Evolutionary conservation across 169 alveolate species (phyloP).

Genomic region (Neospora caninum): DNA sequence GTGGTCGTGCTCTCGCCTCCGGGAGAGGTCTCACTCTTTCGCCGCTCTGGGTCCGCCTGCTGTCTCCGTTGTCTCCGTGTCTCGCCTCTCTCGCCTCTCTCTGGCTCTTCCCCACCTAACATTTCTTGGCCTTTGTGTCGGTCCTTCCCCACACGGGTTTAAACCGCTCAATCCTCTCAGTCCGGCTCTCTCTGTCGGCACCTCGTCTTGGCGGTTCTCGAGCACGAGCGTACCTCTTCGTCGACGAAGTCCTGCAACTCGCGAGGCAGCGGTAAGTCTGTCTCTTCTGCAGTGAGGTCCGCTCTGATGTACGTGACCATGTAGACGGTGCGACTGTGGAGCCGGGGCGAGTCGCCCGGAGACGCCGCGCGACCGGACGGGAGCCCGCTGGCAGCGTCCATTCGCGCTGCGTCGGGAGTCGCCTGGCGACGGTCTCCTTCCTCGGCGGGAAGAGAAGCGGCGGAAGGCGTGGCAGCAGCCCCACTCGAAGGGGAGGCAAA

Average conservation of each 20-base stretch:
- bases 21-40: too few species aligned
- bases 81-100: too few species aligned
- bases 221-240: constrained; percentile 14
- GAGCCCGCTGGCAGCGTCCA: constrained; percentile 23
- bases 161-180: too few species aligned
- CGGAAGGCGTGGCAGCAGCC: background rate
- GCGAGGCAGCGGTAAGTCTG: constrained; percentile 53
- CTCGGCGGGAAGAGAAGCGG: background rate
- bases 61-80: too few species aligned
- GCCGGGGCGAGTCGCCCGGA: background rate
- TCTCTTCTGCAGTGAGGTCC: constrained; percentile 38
- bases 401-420: background rate
- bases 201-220: background rate
- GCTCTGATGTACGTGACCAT: constrained; percentile 56
- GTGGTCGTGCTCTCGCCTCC: too few species aligned
- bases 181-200: too few species aligned
- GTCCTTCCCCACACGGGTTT: too few species aligned
- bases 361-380: background rate
- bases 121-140: too few species aligned
- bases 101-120: too few species aligned
- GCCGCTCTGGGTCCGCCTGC: too few species aligned
- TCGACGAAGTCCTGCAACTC: constrained; percentile 45
- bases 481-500: background rate
- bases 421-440: background rate
- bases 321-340: constrained; percentile 45